These are phyloP conservation scores for Boletus hoseneyae DNA, from an alignment of 1,284 basidiomycete genomes.

Conservation along the genomic window DNA sequence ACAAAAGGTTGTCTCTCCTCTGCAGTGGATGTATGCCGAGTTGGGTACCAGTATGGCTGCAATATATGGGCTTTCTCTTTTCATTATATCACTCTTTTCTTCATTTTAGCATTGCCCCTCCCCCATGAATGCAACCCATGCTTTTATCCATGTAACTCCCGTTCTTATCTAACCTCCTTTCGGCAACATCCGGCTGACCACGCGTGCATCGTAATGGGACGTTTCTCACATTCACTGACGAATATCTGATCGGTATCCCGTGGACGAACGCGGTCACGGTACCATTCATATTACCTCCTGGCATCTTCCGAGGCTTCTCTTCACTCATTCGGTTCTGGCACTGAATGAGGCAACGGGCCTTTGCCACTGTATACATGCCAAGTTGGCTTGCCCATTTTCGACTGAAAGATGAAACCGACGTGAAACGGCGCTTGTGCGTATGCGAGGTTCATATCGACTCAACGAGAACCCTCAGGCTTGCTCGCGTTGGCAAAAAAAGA, in stretches of 20 bases:
- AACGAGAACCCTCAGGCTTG: no score
- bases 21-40: constrained; percentile 4
- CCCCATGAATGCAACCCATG: constrained; percentile 30
- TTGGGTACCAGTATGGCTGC: constrained; percentile 24
- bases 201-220: background rate
- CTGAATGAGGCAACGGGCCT: background rate
- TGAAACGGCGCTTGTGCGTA: no score
- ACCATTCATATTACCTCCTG: constrained; percentile 3
- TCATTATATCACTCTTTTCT: constrained; percentile 8
- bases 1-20: background rate
- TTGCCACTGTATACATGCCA: background rate
- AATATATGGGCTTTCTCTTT: constrained; percentile 18
- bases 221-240: background rate
- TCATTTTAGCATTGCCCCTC: constrained; percentile 8
- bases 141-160: constrained; percentile 19
- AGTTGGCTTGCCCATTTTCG: background rate
- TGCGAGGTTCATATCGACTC: background rate
- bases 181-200: background rate
- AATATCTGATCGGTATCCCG: background rate
- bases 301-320: constrained; percentile 22
- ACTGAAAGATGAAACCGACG: background rate
- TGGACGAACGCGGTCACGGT: constrained; percentile 4
- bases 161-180: constrained; percentile 7
- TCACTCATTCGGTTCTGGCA: background rate
- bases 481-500: no score